A percentile compares a stretch with the other conserved stretches of the same genome.
Evolutionary conservation across 352 stramenopile species (phyloP).

Genomic region (Globisporangium emineosum): DNA sequence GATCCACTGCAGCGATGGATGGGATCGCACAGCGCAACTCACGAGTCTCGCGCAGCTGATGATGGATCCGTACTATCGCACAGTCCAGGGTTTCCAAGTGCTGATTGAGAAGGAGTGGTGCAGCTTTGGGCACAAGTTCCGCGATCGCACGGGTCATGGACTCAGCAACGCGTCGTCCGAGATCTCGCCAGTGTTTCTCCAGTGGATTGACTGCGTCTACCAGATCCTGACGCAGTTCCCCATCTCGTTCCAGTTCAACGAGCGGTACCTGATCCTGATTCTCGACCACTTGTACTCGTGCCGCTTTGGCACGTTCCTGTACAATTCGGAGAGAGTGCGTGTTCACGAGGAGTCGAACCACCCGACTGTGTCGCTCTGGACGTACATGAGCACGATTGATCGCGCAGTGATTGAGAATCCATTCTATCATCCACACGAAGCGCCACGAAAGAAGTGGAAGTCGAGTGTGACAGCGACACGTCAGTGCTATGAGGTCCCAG

Average conservation of each 20-base stretch:
- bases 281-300: conserved; percentile 82
- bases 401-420: conserved; percentile 59
- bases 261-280: conserved; percentile 76
- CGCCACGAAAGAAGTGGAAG: conserved; percentile 46
- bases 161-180: conserved; percentile 81
- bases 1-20: conserved; percentile 98
- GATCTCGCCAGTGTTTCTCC: conserved; percentile 96
- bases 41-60: conserved; percentile 80
- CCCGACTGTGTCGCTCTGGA: conserved; percentile 76
- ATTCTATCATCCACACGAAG: conserved; percentile 61
- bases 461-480: conserved; percentile 52
- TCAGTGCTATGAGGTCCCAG: conserved; percentile 48
- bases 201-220: conserved; percentile 88
- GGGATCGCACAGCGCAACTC: conserved; percentile 94
- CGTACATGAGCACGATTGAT: conserved; percentile 65
- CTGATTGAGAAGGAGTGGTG: conserved; percentile 91
- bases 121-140: conserved; percentile 88
- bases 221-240: conserved; percentile 77
- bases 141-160: conserved; percentile 64
- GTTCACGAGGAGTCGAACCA: conserved; percentile 43
- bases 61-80: conserved; percentile 90
- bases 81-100: conserved; percentile 76
- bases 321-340: conserved; percentile 89
- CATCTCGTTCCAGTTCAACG: conserved; percentile 84
- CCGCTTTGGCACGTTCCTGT: conserved; percentile 94